These are phyloP conservation scores for Melaleuca quinquenervia DNA, from an alignment of 345 rosid species.

Conservation along the genomic window DNA sequence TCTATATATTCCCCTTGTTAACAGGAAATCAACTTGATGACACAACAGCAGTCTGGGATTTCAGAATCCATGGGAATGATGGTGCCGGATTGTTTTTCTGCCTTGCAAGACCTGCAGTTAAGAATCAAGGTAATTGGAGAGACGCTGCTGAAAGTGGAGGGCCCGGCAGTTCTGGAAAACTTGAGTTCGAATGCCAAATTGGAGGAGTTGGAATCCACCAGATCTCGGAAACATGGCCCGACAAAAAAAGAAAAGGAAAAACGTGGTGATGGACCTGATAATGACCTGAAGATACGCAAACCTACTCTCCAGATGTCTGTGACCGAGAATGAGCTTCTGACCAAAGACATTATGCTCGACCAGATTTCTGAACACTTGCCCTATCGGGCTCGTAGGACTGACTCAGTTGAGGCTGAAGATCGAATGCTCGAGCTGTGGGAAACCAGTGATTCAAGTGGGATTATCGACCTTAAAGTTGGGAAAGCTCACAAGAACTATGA, in stretches of 20 bases:
- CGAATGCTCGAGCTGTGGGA: conserved; percentile 58
- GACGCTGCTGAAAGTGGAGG: conserved; percentile 44
- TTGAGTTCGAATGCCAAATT: conserved; percentile 39
- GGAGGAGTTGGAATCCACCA: conserved; percentile 31
- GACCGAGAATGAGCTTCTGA: conserved; percentile 29
- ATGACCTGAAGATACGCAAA: conserved; percentile 4
- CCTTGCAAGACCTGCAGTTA: conserved; percentile 38
- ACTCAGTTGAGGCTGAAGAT: conserved; percentile 34
- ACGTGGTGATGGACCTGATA: conserved; percentile 11
- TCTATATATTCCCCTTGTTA: neutral
- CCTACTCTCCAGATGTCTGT: conserved; percentile 21
- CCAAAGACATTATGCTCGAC: conserved; percentile 92
- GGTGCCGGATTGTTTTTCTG: conserved; percentile 17
- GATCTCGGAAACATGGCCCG: conserved; percentile 22
- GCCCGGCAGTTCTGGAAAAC: conserved; percentile 39
- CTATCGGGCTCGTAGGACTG: conserved; percentile 50
- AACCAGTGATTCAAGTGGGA: conserved; percentile 27
- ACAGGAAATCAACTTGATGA: conserved; percentile 31
- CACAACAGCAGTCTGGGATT: conserved; percentile 1
- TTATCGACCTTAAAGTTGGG: conserved; percentile 36
- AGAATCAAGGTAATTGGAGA: conserved; percentile 57
- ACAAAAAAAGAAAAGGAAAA: conserved; percentile 8
- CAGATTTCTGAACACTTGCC: conserved; percentile 74
- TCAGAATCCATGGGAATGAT: conserved; percentile 12
- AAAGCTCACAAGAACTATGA: conserved; percentile 20